phyloP scores from a whole-genome alignment of 2,329 filamentous ascomycete species.

The Fusarium sp. region DNA sequence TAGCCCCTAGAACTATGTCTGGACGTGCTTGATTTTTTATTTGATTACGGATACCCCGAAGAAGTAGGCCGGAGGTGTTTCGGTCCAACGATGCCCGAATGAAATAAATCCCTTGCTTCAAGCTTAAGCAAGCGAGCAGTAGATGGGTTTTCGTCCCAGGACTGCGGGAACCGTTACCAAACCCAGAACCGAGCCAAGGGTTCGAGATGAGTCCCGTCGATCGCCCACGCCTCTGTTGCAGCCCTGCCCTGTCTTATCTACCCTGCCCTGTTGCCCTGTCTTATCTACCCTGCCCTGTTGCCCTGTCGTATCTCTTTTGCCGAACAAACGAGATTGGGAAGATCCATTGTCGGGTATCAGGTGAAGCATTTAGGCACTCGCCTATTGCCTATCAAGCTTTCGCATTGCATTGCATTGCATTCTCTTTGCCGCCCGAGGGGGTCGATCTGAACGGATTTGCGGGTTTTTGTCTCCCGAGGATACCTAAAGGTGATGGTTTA shows the following conservation, averaged over 20 bases:
- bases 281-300: background rate
- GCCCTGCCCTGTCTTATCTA: background rate
- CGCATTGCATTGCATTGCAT: background rate
- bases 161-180: constrained; percentile 8
- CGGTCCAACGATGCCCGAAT: constrained; percentile 6
- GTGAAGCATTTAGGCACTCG: constrained; percentile 21
- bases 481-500: background rate
- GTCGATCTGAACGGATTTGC: constrained; percentile 17
- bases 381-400: constrained; percentile 32
- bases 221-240: constrained; percentile 11
- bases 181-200: constrained; percentile 14
- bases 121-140: background rate
- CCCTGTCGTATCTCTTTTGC: background rate
- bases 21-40: background rate
- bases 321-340: constrained; percentile 22
- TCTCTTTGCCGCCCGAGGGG: background rate
- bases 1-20: background rate
- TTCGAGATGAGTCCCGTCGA: constrained; percentile 26
- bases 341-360: constrained; percentile 34
- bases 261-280: background rate
- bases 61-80: background rate
- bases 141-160: constrained; percentile 11
- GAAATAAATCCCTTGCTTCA: background rate
- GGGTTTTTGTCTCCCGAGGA: constrained; percentile 33
- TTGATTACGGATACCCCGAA: background rate